Evolutionary conservation across 1,284 basidiomycete genomes (phyloP), one percentile per base, ranked within the genome.

Genomic region (Apiotrichum akiyoshidainum): DNA sequence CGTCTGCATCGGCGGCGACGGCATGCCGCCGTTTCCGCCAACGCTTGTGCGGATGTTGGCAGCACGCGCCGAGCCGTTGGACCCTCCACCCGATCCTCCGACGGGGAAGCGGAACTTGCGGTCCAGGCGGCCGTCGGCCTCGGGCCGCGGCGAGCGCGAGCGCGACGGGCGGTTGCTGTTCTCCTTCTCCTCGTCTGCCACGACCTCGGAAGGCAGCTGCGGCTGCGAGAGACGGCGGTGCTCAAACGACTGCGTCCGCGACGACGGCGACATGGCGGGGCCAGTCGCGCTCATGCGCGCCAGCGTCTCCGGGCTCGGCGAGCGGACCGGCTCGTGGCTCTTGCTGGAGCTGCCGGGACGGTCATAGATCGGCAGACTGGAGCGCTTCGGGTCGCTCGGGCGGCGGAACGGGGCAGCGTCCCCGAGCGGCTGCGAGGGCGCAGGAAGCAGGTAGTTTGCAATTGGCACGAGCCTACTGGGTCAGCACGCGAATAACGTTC

Each of bases 381-480:
- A 58, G 16, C 71, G 64, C 52, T 76, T 74, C 46, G 68, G 61
- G 2, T 72, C 66, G 46, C 67, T 58, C 13, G 68, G 67, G 34
- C n/a, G 47, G 19, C 48, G 48, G 37, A 50, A 50, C 12, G 48
- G 34, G 11, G 21, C 21, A 9, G 33, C 8, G 48, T 39, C 37
- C 14, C 13, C 26, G 12, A 21, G 16, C 39, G 78, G 26, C 78
- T 79, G 0, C 83, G 82, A 17, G 79, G 85, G 41, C 21, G 86
- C 82, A 12, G 90, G 90, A 19, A 94, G 84, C 66, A 91, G 87
- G 74, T 86, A 92, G 19, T 84, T 82, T 1, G 89, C 85, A 52
- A 93, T 92, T 8, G 91, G 88, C 8, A 92, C 83, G 84, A 92
- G 90, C 72, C 91, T 92, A 66, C 26, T 31, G 0, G 46, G 54